Evolutionary conservation across 73 alveolate genomes (phyloP), one percentile per base, ranked within the genome.

Genomic region (Paraurostyla sp.): DNA sequence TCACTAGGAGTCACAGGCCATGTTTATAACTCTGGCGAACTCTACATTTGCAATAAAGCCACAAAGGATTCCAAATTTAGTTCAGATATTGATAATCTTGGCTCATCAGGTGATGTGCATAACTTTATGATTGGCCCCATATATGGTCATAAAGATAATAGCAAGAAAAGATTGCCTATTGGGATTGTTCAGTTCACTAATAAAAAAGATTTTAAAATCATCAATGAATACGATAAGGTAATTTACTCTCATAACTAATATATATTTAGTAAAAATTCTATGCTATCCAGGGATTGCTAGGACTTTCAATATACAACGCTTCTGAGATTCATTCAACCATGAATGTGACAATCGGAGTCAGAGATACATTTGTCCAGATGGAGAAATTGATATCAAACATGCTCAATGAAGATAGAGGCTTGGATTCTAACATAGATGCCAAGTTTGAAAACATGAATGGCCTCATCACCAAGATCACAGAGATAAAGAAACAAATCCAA

Each of bases 191-290:
- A 83, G 60, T 62, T 83, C n/a, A 65, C 76, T 25, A 83, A 83
- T 43, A 83, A 83, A 38, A 63, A 54, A 25, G 92, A 50, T 42
- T 50, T 78, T 29, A 65, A 81, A 40, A 48, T 49, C 0, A 89
- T 89, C 25, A 80, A 60, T 33, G 91, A 80, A 0, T 33, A 60
- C 40, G 94, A 89, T 35, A 71, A 59, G 85, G 85, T 82, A 82
- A 69, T 36, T 69, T 0, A 51, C 11, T 25, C 18, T 71, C 9
- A 20, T 6, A 46, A 7, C 25, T 46, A 43, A 52, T 52, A 13
- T 7, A 16, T 3, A 36, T 82, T 38, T 41, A 82, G 92, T 43
- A 59, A 56, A 88, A 88, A 58, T 88, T 88, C 69, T 18, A 45
- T 33, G 86, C 82, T 22, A 78, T 88, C 33, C 62, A 88, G 57